Evolutionary conservation across 257 asterid species (phyloP).

Genomic region (Primulina tabacum): DNA sequence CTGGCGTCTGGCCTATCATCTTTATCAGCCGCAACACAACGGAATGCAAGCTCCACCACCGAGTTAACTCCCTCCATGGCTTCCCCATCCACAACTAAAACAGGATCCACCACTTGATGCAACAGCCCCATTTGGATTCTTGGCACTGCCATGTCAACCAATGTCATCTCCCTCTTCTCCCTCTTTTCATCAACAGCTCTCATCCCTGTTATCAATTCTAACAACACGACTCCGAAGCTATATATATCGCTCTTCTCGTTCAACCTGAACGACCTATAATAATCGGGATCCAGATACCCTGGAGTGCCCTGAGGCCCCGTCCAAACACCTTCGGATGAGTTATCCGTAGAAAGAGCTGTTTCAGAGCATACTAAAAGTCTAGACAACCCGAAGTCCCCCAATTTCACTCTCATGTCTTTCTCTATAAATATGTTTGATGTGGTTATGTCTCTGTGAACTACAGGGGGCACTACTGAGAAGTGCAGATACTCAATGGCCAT

Average conservation of each 20-base stretch:
- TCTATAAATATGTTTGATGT: conserved; percentile 81
- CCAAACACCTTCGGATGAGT: conserved; percentile 71
- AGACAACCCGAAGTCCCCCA: conserved; percentile 90
- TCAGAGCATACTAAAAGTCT: conserved; percentile 68
- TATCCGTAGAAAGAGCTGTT: conserved; percentile 32
- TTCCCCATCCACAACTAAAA: conserved; percentile 57
- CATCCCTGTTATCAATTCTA: conserved; percentile 87
- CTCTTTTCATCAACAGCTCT: conserved; percentile 77
- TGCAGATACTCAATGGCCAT: conserved; percentile 83
- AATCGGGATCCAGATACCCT: conserved; percentile 90
- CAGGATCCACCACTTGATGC: conserved; percentile 79
- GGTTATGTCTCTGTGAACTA: conserved; percentile 89
- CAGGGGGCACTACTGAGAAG: conserved; percentile 70
- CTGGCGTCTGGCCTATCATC: conserved; percentile 85
- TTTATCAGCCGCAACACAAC: conserved; percentile 77
- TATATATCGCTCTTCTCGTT: conserved; percentile 92
- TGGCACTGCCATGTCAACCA: conserved; percentile 87
- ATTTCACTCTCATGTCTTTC: conserved; percentile 79
- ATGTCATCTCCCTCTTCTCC: conserved; percentile 79
- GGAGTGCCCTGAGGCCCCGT: conserved; percentile 99
- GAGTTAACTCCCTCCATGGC: conserved; percentile 66
- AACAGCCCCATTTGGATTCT: conserved; percentile 90
- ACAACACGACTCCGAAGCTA: conserved; percentile 82
- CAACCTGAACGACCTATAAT: conserved; percentile 66
- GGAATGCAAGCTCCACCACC: conserved; percentile 83